phyloP scores from a whole-genome alignment of 139 green algal species.

The Coelastrella sp. region DNA sequence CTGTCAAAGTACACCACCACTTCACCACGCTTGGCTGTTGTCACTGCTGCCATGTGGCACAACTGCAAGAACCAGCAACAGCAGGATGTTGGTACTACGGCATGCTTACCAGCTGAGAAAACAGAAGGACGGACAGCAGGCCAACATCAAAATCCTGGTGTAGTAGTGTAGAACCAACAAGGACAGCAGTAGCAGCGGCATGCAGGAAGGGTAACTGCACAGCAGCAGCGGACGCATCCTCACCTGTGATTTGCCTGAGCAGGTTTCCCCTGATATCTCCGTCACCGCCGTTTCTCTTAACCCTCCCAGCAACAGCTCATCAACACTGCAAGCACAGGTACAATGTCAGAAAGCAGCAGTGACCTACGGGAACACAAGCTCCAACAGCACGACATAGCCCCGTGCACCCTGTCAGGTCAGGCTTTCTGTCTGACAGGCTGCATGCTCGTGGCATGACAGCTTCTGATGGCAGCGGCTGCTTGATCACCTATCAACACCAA shows the following conservation, averaged over 20 bases:
- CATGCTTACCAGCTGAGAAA: too few relatives aligned
- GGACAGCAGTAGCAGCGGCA: too few relatives aligned
- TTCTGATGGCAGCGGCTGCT: background rate
- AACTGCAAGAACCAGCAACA: slow-evolving; percentile 48
- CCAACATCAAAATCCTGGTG: background rate
- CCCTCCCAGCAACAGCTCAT: slow-evolving; percentile 65
- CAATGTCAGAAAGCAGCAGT: background rate
- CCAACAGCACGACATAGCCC: too few relatives aligned
- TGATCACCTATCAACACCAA: slow-evolving; percentile 6
- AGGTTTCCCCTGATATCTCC: slow-evolving; percentile 67
- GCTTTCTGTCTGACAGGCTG: background rate
- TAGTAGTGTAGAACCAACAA: too few relatives aligned
- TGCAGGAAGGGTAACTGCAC: too few relatives aligned
- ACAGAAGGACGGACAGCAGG: background rate
- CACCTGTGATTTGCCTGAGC: slow-evolving; percentile 75
- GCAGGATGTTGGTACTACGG: too few relatives aligned
- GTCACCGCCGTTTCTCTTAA: slow-evolving; percentile 60
- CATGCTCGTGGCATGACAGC: background rate
- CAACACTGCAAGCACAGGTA: slow-evolving; percentile 53
- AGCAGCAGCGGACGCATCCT: too few relatives aligned
- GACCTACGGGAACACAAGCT: background rate
- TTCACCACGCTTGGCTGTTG: slow-evolving; percentile 53
- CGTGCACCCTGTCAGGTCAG: background rate
- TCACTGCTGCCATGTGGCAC: slow-evolving; percentile 55
- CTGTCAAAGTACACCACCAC: slow-evolving; percentile 68